Evolutionary conservation across 176 grass and related monocot species (phyloP).

Genomic region (Themeda triandra): DNA sequence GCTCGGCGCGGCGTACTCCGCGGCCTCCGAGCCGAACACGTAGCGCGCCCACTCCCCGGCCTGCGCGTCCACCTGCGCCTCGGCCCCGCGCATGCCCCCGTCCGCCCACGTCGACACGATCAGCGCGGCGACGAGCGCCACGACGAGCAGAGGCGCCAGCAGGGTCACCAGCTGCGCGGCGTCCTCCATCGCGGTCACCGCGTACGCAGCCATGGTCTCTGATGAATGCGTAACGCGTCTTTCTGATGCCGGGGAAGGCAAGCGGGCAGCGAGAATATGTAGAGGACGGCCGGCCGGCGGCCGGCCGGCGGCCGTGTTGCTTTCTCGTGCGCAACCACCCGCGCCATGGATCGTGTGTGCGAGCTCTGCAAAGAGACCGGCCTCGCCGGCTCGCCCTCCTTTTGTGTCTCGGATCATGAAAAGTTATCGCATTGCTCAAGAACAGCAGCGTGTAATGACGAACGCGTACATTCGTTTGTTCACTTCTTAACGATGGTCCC

Average conservation of each 20-base stretch:
- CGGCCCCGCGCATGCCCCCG: conserved; percentile 4
- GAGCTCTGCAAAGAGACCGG: not conserved
- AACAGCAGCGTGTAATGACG: not conserved
- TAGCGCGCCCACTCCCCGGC: conserved; percentile 49
- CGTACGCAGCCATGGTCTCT: not conserved
- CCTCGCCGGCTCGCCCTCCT: not conserved
- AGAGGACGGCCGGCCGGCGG: not conserved
- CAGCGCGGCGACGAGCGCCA: conserved; percentile 41
- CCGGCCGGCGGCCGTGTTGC: not conserved
- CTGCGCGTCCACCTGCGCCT: conserved; percentile 33
- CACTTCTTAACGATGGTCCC: conserved; percentile 18
- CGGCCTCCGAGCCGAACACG: conserved; percentile 47
- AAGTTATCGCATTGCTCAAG: not conserved
- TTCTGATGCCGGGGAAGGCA: not conserved
- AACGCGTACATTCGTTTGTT: not conserved
- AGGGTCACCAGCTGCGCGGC: conserved; percentile 30
- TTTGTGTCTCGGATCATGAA: conserved; percentile 25
- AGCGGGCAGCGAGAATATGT: conserved; percentile 8
- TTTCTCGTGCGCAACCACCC: conserved; percentile 44
- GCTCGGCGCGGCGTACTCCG: not conserved
- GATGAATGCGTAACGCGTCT: not conserved
- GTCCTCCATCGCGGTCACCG: conserved; percentile 18
- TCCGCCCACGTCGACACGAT: conserved; percentile 25
- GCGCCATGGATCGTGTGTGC: conserved; percentile 36
- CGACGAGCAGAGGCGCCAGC: conserved; percentile 49